phyloP scores from a whole-genome alignment of 257 asterid species.

The Petunia axillaris region DNA sequence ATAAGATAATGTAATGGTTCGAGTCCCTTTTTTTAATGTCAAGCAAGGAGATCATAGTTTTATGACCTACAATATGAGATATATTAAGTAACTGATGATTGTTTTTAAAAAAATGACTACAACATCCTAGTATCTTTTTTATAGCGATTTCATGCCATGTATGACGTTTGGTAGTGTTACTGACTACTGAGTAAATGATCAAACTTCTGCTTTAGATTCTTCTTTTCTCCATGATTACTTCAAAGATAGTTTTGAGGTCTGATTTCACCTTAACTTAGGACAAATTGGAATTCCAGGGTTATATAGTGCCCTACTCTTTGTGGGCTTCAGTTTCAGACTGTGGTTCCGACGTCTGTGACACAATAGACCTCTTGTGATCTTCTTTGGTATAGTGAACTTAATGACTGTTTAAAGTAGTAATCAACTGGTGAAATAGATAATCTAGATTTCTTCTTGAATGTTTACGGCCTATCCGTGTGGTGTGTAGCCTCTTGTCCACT shows the following conservation, averaged over 20 bases:
- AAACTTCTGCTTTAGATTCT: background rate
- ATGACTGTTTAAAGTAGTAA: background rate
- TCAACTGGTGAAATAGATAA: too few relatives aligned
- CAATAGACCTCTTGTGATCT: background rate
- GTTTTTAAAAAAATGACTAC: background rate
- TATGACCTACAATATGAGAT: background rate
- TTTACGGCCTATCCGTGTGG: background rate
- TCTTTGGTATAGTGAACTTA: background rate
- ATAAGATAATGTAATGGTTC: slow-evolving; percentile 2
- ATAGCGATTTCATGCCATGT: background rate
- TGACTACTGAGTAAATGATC: background rate
- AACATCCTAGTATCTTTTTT: background rate
- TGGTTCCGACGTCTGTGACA: background rate
- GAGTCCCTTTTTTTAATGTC: slow-evolving; percentile 3
- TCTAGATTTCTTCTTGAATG: background rate
- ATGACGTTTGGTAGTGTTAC: background rate
- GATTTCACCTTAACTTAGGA: background rate
- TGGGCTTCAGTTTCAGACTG: too few relatives aligned
- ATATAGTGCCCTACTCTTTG: background rate
- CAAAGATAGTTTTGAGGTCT: background rate
- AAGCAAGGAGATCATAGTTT: background rate
- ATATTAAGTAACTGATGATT: background rate
- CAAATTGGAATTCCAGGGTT: background rate
- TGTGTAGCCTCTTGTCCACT: background rate
- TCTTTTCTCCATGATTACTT: background rate